Evolutionary conservation across 768 basidiomycete genomes (phyloP).

Genomic region (Boletus vermiculosoides): DNA sequence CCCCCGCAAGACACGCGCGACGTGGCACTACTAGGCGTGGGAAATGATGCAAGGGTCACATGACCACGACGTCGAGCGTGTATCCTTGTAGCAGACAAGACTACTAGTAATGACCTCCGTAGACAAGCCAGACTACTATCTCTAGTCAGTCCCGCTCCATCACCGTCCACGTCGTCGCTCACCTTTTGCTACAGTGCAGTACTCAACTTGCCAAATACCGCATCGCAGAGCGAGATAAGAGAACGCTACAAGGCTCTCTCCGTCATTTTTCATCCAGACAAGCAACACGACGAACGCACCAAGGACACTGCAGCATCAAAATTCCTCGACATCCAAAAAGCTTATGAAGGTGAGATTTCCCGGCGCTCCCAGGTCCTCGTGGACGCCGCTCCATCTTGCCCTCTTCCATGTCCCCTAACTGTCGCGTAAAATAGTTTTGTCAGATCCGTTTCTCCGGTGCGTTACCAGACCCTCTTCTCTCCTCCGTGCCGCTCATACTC

Average conservation of each 20-base stretch:
- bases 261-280: slow-evolving; percentile 83
- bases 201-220: slow-evolving; percentile 65
- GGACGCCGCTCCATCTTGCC: not conserved
- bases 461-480: slow-evolving; percentile 16
- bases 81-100: no score
- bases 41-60: slow-evolving; percentile 24
- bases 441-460: slow-evolving; percentile 69
- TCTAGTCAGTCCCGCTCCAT: slow-evolving; percentile 27
- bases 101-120: not conserved
- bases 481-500: slow-evolving; percentile 5
- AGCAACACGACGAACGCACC: slow-evolving; percentile 57
- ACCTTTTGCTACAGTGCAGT: slow-evolving; percentile 43
- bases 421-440: slow-evolving; percentile 49
- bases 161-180: not conserved
- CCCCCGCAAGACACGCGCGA: slow-evolving; percentile 2
- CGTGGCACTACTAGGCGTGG: slow-evolving; percentile 27
- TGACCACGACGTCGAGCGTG: slow-evolving; percentile 10
- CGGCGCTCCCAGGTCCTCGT: not conserved
- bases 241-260: slow-evolving; percentile 73
- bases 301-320: slow-evolving; percentile 60
- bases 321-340: slow-evolving; percentile 77
- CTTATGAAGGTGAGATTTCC: slow-evolving; percentile 64
- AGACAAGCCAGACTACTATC: slow-evolving; percentile 22
- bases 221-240: slow-evolving; percentile 67
- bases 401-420: slow-evolving; percentile 12